phyloP scores from a whole-genome alignment of 2,329 filamentous ascomycete genomes.

The Davidsoniella neocaledoniae region DNA sequence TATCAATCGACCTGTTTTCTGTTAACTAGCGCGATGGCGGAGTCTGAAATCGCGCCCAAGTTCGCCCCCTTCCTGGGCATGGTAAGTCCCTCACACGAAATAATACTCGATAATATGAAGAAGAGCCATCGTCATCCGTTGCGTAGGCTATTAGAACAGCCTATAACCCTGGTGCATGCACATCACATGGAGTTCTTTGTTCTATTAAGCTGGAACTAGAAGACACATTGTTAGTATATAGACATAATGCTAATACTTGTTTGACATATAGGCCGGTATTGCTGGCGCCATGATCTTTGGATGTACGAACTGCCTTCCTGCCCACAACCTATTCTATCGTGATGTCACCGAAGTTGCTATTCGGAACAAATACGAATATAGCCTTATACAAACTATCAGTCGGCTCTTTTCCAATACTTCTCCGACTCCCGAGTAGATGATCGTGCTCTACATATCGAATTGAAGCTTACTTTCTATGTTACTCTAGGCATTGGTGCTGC shows the following conservation, averaged over 20 bases:
- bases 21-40: conserved; percentile 26
- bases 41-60: conserved; percentile 51
- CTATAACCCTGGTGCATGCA: too few species aligned
- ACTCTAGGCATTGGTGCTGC: conserved; percentile 50
- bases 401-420: background rate
- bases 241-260: conserved; percentile 4
- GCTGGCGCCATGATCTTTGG: conserved; percentile 71
- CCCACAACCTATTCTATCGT: conserved; percentile 11
- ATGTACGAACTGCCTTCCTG: conserved; percentile 34
- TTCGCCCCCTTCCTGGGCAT: conserved; percentile 82
- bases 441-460: too few species aligned
- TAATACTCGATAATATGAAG: too few species aligned
- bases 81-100: conserved; percentile 34
- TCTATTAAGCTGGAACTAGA: too few species aligned
- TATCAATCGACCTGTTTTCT: background rate
- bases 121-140: too few species aligned
- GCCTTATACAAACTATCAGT: background rate
- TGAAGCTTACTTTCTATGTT: conserved; percentile 5
- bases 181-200: background rate
- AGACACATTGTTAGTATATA: too few species aligned
- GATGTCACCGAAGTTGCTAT: conserved; percentile 4
- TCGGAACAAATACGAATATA: background rate
- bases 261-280: conserved; percentile 47
- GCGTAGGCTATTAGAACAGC: too few species aligned
- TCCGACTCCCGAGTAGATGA: too few species aligned